Percentiles rank a stretch among this genome's conserved stretches.
phyloP scores from a whole-genome alignment of 2,329 filamentous ascomycete genomes.

The Colletotrichum phormii region DNA sequence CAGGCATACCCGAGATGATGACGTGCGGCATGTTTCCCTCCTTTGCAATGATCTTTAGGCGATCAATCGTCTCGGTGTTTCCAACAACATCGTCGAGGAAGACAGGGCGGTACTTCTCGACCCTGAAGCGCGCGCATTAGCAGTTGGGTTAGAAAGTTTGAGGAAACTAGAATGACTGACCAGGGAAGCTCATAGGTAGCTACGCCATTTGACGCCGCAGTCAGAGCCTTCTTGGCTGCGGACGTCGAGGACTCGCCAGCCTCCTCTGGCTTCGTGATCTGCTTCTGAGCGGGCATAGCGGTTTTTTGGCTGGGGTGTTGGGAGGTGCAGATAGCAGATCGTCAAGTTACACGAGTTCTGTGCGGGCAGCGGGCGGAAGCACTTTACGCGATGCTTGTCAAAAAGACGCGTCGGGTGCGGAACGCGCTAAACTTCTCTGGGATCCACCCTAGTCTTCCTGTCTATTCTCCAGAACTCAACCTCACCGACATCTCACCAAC shows the following conservation, averaged over 20 bases:
- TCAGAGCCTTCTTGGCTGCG: conserved; percentile 67
- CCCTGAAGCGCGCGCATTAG: conserved; percentile 68
- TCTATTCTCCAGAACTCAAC: not conserved
- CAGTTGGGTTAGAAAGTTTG: not conserved
- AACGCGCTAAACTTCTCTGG: conserved; percentile 11
- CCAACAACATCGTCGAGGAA: conserved; percentile 97
- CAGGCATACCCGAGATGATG: conserved; percentile 99
- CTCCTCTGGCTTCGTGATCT: conserved; percentile 61
- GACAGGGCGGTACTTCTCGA: conserved; percentile 96
- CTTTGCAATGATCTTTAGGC: conserved; percentile 96
- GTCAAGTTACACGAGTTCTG: conserved; percentile 2
- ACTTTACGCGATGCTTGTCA: conserved; percentile 36
- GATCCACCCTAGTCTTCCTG: not conserved
- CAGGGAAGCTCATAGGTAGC: conserved; percentile 82
- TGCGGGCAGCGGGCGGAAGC: conserved; percentile 10
- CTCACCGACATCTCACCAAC: not conserved
- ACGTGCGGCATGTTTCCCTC: conserved; percentile 99
- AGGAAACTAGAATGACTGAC: conserved; percentile 55
- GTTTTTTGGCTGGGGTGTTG: not conserved
- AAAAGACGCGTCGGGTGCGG: conserved; percentile 33
- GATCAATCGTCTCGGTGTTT: conserved; percentile 97
- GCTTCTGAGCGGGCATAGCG: conserved; percentile 51
- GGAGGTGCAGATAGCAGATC: not conserved
- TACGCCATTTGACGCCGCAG: conserved; percentile 60
- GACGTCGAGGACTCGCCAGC: conserved; percentile 71